Base-by-base conservation (phyloP, 352 stramenopile species). In the Pythium dissotocum region DNA sequence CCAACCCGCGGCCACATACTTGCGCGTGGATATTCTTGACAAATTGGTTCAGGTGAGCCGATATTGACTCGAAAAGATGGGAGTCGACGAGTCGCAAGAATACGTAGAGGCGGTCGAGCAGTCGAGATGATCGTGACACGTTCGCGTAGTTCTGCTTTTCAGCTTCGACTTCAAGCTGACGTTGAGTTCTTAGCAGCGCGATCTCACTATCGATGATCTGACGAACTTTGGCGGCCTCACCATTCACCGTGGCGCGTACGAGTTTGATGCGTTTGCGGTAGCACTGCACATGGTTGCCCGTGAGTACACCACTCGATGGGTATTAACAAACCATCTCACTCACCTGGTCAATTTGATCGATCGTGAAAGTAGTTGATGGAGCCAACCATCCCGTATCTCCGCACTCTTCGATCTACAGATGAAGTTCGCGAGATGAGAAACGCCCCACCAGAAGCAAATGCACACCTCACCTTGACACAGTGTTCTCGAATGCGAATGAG, bases 41-140 rank as follows among this genome's bases (percentile, higher is more conserved):
- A 56, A 83, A 71, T 4, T 71, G 7, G 9, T 67, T 63, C 21
- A 82, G 16, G 32, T 90, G 80, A 9, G 56, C 46, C 10, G 69
- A 79, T n/a, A 90, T 42, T 3, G 82, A 77, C 58, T 87, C 80
- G 13, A 73, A 63, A 2, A 87, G 35, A 28, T 79, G 77, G 14
- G 77, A 65, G 46, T 90, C 80, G 6, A 75, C 68, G 10, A 89
- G 66, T 0, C 82, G 71, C 6, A 90, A 60, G 61, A 90, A 89
- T 0, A 58, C 71, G 57, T 87, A 90, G 70, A 90, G 78, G 0
- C 82, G 71, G 6, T 88, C 82, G 1, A 77, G 71, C 3, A 88
- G 60, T 40, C 69, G 81, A 7, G 65, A 66, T 7, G 64, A 62
- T 12, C 63, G 42, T 0, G 63, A 70, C 5, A 70, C 46, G 21